Conservation (phyloP, 1,284 basidiomycete species). For the Rhodotorula sp. region DNA sequence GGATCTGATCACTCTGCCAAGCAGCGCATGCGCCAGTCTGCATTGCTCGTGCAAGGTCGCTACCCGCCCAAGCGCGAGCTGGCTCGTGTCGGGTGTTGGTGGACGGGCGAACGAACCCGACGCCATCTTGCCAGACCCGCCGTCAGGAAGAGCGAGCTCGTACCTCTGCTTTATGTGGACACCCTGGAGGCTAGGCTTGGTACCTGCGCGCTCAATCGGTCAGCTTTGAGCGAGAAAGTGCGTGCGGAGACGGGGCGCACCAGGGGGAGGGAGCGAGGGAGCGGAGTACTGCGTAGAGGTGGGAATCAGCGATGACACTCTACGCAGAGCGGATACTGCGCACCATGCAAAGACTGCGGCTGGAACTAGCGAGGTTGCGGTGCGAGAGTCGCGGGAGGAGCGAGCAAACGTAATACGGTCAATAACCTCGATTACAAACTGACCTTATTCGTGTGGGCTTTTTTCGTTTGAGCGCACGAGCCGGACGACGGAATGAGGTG, state of each 20-base stretch:
- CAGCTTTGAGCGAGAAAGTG: background rate
- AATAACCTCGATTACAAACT: too few species aligned
- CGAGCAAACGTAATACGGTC: background rate
- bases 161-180: constrained; percentile 28
- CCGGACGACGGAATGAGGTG: too few species aligned
- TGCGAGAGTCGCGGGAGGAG: background rate
- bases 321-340: background rate
- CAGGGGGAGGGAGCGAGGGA: background rate
- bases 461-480: too few species aligned
- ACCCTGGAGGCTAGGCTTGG: constrained; percentile 5
- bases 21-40: too few species aligned
- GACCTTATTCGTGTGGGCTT: too few species aligned
- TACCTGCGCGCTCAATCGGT: background rate
- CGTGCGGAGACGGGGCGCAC: background rate
- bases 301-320: background rate
- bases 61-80: too few species aligned
- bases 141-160: background rate
- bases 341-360: constrained; percentile 6
- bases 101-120: background rate
- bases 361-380: background rate
- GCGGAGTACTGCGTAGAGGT: background rate
- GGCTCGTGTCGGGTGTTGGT: too few species aligned
- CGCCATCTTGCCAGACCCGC: background rate
- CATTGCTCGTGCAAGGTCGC: too few species aligned
- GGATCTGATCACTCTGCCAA: too few species aligned